Evolutionary conservation across 805 yeast species (phyloP).

Genomic region (Metschnikowia colocasiae): DNA sequence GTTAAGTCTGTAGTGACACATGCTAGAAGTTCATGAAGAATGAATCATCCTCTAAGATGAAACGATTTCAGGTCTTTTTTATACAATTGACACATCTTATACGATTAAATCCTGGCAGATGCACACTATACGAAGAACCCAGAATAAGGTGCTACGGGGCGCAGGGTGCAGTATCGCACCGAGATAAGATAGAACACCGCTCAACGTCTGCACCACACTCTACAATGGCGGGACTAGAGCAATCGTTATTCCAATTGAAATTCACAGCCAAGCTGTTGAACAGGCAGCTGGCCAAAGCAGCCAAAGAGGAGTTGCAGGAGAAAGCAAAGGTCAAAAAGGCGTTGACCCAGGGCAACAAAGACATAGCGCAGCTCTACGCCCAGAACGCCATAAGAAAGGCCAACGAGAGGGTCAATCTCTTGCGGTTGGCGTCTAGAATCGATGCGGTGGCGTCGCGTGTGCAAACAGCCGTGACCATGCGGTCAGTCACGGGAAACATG

Average conservation of each 20-base stretch:
- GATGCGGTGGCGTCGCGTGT: conserved; percentile 96
- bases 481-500: conserved; percentile 92
- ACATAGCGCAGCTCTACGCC: conserved; percentile 90
- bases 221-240: conserved; percentile 28
- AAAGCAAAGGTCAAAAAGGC: conserved; percentile 89
- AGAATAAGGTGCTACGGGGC: too few species aligned
- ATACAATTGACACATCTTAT: too few species aligned
- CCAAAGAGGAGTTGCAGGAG: conserved; percentile 84
- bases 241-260: conserved; percentile 30
- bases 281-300: conserved; percentile 85
- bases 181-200: conserved; percentile 1
- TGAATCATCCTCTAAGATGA: too few species aligned
- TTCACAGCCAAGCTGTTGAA: conserved; percentile 93
- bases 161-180: conserved; percentile 5
- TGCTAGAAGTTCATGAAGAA: too few species aligned
- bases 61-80: too few species aligned
- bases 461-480: conserved; percentile 97
- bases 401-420: conserved; percentile 76
- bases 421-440: conserved; percentile 80
- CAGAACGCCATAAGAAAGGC: conserved; percentile 92
- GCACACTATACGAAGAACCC: too few species aligned
- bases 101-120: too few species aligned
- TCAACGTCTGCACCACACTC: neutral
- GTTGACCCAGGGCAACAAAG: conserved; percentile 77
- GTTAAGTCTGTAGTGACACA: too few species aligned